Percentiles rank a stretch among this genome's conserved stretches.
Conservation (phyloP, 1,284 basidiomycete genomes). For the Ustilago esculenta region DNA sequence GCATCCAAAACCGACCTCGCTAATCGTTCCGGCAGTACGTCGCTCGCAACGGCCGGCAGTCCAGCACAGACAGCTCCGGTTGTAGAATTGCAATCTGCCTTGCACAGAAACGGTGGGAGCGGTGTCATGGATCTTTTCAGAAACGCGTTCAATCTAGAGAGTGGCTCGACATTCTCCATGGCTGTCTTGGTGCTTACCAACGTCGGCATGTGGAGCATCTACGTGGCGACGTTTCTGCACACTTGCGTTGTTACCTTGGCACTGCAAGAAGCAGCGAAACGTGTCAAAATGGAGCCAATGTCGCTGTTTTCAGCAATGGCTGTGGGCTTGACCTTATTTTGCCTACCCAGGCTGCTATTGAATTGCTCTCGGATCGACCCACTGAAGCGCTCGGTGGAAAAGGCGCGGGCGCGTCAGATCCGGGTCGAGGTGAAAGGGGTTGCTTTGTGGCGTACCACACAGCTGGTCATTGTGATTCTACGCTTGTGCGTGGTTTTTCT, state of each 20-base stretch:
- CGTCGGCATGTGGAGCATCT: slow-evolving; percentile 5
- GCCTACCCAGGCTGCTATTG: slow-evolving; percentile 3
- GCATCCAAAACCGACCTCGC: not conserved
- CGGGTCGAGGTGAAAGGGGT: slow-evolving; percentile 13
- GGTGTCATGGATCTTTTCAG: not conserved
- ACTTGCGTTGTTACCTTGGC: not conserved
- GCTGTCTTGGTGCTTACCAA: slow-evolving; percentile 9
- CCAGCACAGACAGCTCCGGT: not conserved
- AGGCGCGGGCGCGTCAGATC: slow-evolving; percentile 13
- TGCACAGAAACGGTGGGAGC: not conserved
- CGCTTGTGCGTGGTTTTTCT: not conserved
- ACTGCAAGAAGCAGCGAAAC: not conserved
- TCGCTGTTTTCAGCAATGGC: slow-evolving; percentile 1
- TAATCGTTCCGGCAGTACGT: not conserved
- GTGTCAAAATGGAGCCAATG: not conserved
- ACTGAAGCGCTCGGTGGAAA: slow-evolving; percentile 17
- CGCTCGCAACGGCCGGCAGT: not conserved
- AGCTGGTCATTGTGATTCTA: slow-evolving; percentile 1
- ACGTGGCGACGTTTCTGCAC: slow-evolving; percentile 1
- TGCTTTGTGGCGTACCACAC: slow-evolving; percentile 10
- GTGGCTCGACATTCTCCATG: slow-evolving; percentile 2
- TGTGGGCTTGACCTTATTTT: not conserved
- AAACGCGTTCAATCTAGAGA: not conserved
- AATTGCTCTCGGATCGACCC: slow-evolving; percentile 8
- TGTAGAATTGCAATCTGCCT: not conserved